Evolutionary conservation across 345 rosid species (phyloP).

Genomic region (Carallia brachiata): DNA sequence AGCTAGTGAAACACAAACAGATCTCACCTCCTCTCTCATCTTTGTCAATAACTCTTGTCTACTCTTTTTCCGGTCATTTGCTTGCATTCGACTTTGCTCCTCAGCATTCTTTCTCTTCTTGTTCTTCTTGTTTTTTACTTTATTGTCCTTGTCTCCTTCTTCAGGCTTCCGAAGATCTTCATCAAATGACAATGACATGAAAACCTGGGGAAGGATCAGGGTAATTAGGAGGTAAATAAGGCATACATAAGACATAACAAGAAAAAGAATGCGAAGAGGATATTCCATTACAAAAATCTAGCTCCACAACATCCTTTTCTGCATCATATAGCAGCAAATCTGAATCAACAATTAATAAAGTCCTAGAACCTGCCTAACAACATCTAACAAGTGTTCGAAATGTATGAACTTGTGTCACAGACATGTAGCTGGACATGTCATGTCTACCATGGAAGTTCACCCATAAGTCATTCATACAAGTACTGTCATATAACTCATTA

Average conservation of each 20-base stretch:
- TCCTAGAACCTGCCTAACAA: too few relatives aligned
- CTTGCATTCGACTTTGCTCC: conserved; percentile 51
- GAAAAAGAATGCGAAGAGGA: background rate
- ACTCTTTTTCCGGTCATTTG: conserved; percentile 62
- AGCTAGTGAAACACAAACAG: background rate
- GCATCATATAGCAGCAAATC: too few relatives aligned
- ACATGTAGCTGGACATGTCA: too few relatives aligned
- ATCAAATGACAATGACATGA: conserved; percentile 79
- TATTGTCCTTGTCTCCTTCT: conserved; percentile 31
- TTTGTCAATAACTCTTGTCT: conserved; percentile 63
- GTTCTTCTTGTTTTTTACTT: conserved; percentile 49
- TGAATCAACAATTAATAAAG: too few relatives aligned
- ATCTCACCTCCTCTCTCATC: conserved; percentile 70
- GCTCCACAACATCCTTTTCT: too few relatives aligned
- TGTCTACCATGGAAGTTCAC: too few relatives aligned
- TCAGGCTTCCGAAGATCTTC: conserved; percentile 64
- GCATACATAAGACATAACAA: conserved; percentile 2
- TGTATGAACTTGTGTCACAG: too few relatives aligned
- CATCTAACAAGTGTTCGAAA: too few relatives aligned
- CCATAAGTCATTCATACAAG: too few relatives aligned
- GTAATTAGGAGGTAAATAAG: background rate
- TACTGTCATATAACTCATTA: too few relatives aligned
- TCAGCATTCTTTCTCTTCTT: conserved; percentile 54
- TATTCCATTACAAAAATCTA: background rate
- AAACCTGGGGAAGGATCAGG: conserved; percentile 47